phyloP scores from a whole-genome alignment of 805 yeast species.

The Brettanomyces sp. region DNA sequence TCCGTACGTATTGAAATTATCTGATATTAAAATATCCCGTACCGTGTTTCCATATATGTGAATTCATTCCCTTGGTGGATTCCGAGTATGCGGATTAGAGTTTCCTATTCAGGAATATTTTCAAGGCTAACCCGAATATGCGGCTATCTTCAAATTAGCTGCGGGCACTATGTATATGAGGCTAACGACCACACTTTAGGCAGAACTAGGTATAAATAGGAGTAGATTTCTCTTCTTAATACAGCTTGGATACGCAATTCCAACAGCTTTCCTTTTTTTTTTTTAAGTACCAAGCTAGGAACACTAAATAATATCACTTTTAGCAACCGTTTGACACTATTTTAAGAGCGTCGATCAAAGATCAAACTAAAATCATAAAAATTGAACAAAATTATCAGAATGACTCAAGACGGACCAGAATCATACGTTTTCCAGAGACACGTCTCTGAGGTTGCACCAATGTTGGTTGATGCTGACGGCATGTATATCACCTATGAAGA shows the following conservation, averaged over 20 bases:
- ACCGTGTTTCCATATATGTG: too few relatives aligned
- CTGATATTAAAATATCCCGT: too few relatives aligned
- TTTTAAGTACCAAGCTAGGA: too few relatives aligned
- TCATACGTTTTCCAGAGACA: slow-evolving; percentile 13
- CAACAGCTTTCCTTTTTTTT: too few relatives aligned
- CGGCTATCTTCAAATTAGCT: too few relatives aligned
- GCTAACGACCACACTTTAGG: background rate
- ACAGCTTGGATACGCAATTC: too few relatives aligned
- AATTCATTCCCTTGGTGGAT: too few relatives aligned
- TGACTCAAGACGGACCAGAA: slow-evolving; percentile 1
- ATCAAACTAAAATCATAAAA: background rate
- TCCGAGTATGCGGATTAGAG: slow-evolving; percentile 1
- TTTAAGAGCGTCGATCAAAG: background rate
- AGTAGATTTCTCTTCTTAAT: too few relatives aligned
- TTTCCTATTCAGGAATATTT: slow-evolving; percentile 5
- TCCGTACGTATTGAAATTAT: too few relatives aligned
- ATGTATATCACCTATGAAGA: slow-evolving; percentile 23
- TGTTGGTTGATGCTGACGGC: slow-evolving; percentile 14
- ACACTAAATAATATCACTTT: background rate
- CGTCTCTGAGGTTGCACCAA: slow-evolving; percentile 13
- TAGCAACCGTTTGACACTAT: background rate
- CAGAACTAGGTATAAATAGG: background rate
- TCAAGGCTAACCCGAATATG: background rate
- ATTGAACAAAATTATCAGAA: background rate
- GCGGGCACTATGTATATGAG: too few relatives aligned